Evolutionary conservation across 108 stramenopile genomes (phyloP), one percentile per base, ranked within the genome.

Genomic region (Craspedostauros australis): DNA sequence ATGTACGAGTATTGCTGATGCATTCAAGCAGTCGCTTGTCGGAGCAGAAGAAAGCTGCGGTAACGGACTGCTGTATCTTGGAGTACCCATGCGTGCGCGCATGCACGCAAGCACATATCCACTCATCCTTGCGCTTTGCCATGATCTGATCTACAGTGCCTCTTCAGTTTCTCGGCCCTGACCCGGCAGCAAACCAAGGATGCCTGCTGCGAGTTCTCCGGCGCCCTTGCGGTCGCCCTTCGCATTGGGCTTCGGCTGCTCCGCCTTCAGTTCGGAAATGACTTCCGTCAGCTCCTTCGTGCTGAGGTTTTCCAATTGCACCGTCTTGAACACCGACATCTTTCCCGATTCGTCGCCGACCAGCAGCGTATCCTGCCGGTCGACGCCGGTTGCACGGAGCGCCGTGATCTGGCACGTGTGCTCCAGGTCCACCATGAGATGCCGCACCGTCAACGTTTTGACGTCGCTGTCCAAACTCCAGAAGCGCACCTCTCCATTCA

Each of bases 401-500:
- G 73, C 74, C n/a, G 91, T 84, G 38, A 92, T 92, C 4, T 82
- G 72, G 40, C 79, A 72, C 1, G 70, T 71, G 57, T 94, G 88
- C 39, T 81, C 71, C 28, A 70, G 70, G 33, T 90, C 84, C 21
- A 73, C 72, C 50, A 94, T 31, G 19, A 76, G 23, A 42, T 88
- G 77, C 3, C 75, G 70, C 38, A 80, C 47, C 1, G 64, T 57
- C 20, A 91, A 49, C 36, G 65, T 49, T n/a, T 47, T 52, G 1
- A 58, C 69, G 19, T 78, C 57, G 52, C 77, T 74, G 56, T 87
- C 70, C 22, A 94, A 54, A 18, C 84, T 74, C 96, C 96, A 97
- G 25, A 97, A 76, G 15, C 77, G 68, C 11, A 96, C 80, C 60
- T 93, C 81, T n/a, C 96, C 96, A 55, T 91, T 88, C 52, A 78